phyloP scores from a whole-genome alignment of 805 yeast genomes.

The Kodamaea restingae region DNA sequence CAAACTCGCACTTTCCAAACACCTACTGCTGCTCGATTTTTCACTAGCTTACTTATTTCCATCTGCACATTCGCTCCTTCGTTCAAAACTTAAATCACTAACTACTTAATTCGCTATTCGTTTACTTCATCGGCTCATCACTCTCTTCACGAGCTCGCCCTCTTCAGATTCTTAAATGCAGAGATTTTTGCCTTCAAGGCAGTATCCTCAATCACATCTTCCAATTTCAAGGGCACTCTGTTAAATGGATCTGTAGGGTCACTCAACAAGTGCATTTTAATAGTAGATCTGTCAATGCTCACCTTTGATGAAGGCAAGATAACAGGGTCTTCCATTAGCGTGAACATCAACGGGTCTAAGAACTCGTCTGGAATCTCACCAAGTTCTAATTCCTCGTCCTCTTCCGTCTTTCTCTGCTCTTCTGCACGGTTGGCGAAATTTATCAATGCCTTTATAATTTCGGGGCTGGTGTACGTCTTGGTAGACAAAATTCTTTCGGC shows the following conservation, averaged over 20 bases:
- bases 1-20: too few species aligned
- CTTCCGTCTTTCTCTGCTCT: conserved; percentile 54
- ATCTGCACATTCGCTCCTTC: too few species aligned
- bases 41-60: too few species aligned
- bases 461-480: conserved; percentile 46
- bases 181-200: conserved; percentile 62
- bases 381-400: conserved; percentile 78
- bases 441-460: conserved; percentile 47
- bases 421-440: conserved; percentile 67
- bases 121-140: too few species aligned
- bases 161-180: conserved; percentile 50
- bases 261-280: conserved; percentile 87
- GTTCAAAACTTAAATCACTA: too few species aligned
- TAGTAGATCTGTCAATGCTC: conserved; percentile 83
- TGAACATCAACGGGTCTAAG: conserved; percentile 94
- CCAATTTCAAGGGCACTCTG: conserved; percentile 83
- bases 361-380: conserved; percentile 97
- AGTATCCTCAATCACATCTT: conserved; percentile 77
- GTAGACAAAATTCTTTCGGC: conserved; percentile 64
- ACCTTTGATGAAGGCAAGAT: conserved; percentile 84
- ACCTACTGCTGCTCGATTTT: too few species aligned
- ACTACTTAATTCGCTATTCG: too few species aligned
- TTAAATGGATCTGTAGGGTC: conserved; percentile 98
- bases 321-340: conserved; percentile 95
- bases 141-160: too few species aligned